Base-by-base conservation (phyloP, 208 protist species). In the Leishmania mexicana region DNA sequence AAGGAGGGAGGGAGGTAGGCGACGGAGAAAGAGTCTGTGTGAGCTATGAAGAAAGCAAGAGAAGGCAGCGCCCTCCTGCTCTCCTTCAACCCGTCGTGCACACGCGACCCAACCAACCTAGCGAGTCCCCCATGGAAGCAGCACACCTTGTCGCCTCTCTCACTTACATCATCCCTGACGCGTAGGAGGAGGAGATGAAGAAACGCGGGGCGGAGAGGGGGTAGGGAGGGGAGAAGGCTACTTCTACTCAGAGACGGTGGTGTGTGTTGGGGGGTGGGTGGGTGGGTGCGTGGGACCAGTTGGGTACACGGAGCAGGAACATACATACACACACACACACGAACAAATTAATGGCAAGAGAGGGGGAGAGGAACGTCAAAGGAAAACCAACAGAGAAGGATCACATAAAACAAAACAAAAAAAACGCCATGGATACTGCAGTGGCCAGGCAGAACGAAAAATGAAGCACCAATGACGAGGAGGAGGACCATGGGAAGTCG, bases 301-400 rank as follows among this genome's bases (percentile, higher is more conserved):
- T 8, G 8, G 5, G 38, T 7, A 7, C 11, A 64, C 17, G 21
- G 10, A 47, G 45, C 17, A 28, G 65, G 54, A 64, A 28, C 5
- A 78, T n/a, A n/a, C 74, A 35, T 35, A 15, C 74, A 78, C 74
- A 40, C 71, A 54, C 68, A 73, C 5, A 40, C 68, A 74, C 38
- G 21, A 40, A 74, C 70, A 75, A 49, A 75, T 5, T 45, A 10
- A 58, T 31, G 54, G 5, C 42, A 40, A 74, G 68, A 49, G 68
- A 11, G 21, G 35, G 70, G 51, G 42, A 31, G n/a, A 40, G 38
- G 4, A 31, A 24, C 45, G 7, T 45, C 28, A 35, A 35, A 40
- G 13, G 35, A 70, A 40, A 42, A 28, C 35, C n/a, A 42, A 31
- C 21, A 70, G 65, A 35, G 60, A 65, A 3, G 38, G 1, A 70